Evolutionary conservation across 2,329 filamentous ascomycete genomes (phyloP).

Genomic region (Phaeosphaeriaceae sp.): DNA sequence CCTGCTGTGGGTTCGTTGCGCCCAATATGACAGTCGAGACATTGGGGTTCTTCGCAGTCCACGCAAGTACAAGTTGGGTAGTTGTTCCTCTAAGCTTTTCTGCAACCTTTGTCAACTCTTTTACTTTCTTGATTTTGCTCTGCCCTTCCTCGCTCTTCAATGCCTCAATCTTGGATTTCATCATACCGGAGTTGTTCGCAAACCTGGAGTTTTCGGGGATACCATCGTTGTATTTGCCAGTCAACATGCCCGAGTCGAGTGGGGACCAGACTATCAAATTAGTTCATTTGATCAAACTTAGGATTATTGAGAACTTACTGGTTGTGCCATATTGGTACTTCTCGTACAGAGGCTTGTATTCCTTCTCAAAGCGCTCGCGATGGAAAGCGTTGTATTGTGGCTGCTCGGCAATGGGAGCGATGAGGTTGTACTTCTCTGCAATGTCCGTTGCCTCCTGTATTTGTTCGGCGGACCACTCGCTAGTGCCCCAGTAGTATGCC

Average conservation of each 20-base stretch:
- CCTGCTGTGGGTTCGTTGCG: slow-evolving; percentile 57
- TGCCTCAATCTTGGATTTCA: slow-evolving; percentile 61
- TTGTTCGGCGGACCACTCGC: slow-evolving; percentile 65
- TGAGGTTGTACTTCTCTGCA: slow-evolving; percentile 67
- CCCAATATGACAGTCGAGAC: slow-evolving; percentile 65
- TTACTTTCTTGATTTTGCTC: slow-evolving; percentile 64
- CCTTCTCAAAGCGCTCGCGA: slow-evolving; percentile 66
- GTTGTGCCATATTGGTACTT: slow-evolving; percentile 65
- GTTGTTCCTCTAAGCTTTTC: slow-evolving; percentile 57
- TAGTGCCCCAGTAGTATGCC: slow-evolving; percentile 62
- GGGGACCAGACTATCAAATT: slow-evolving; percentile 53
- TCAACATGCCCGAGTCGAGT: slow-evolving; percentile 63
- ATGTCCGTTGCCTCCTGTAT: slow-evolving; percentile 66
- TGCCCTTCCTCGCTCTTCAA: slow-evolving; percentile 58
- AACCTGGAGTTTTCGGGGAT: slow-evolving; percentile 51
- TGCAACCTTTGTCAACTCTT: slow-evolving; percentile 58
- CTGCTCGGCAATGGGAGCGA: slow-evolving; percentile 61
- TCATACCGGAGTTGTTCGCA: slow-evolving; percentile 63
- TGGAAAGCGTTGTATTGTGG: slow-evolving; percentile 69
- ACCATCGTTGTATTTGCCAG: slow-evolving; percentile 63
- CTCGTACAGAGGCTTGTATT: slow-evolving; percentile 64
- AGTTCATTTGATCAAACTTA: background rate
- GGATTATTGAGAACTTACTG: slow-evolving; percentile 59
- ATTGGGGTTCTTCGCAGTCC: slow-evolving; percentile 65
- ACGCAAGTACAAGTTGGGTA: slow-evolving; percentile 64